Conservation (phyloP, 2,329 filamentous ascomycete genomes). For the Pleoardoris graminearum region DNA sequence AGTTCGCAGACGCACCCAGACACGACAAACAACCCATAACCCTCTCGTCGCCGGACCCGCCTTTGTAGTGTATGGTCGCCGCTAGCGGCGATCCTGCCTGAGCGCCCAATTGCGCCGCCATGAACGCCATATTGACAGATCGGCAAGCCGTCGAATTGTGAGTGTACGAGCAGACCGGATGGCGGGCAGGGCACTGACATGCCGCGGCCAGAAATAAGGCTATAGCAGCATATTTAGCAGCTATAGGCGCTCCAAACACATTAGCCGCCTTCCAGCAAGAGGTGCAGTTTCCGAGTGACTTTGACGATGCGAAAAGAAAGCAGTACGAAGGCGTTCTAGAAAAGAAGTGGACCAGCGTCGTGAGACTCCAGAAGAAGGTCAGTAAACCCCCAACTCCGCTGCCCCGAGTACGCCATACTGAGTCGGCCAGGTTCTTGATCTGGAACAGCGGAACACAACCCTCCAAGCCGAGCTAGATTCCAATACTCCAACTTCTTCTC, state of each 20-base stretch:
- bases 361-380: constrained; percentile 94
- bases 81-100: constrained; percentile 23
- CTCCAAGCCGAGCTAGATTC: constrained; percentile 85
- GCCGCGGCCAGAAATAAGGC: constrained; percentile 74
- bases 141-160: constrained; percentile 89
- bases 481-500: constrained; percentile 76
- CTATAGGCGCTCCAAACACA: constrained; percentile 70
- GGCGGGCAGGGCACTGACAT: constrained; percentile 14
- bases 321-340: constrained; percentile 93
- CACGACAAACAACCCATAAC: constrained; percentile 16
- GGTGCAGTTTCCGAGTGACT: constrained; percentile 70
- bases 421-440: constrained; percentile 77
- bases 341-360: constrained; percentile 98
- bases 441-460: constrained; percentile 73
- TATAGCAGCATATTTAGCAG: constrained; percentile 83
- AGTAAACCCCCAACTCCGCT: constrained; percentile 15
- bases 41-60: not conserved
- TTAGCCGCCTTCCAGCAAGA: constrained; percentile 76
- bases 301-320: constrained; percentile 81
- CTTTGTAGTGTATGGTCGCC: constrained; percentile 38
- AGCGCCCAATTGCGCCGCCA: constrained; percentile 49
- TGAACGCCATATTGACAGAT: constrained; percentile 75
- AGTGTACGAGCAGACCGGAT: constrained; percentile 44
- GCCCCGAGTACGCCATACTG: constrained; percentile 12
- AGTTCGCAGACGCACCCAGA: constrained; percentile 16